These are phyloP conservation scores for Berberis vulgaris DNA, from an alignment of 164 flowering plant genomes.

Conservation along the genomic window DNA sequence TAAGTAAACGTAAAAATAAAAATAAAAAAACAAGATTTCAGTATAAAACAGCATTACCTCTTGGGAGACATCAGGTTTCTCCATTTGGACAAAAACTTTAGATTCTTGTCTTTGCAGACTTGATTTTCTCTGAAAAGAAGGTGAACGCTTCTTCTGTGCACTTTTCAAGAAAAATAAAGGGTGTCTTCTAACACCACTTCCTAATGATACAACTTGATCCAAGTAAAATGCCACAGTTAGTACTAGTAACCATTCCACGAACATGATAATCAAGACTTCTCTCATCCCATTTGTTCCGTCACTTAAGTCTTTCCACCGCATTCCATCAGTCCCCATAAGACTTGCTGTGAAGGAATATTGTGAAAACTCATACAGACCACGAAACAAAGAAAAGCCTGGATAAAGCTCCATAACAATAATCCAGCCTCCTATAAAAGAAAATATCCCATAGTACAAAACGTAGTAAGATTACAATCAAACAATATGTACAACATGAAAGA, in stretches of 20 bases:
- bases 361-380: conserved; percentile 82
- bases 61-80: conserved; percentile 73
- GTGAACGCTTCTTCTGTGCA: conserved; percentile 30
- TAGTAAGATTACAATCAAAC: neutral
- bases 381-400: conserved; percentile 82
- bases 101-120: conserved; percentile 53
- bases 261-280: conserved; percentile 61
- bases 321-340: conserved; percentile 62
- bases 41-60: conserved; percentile 43
- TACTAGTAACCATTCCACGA: conserved; percentile 46
- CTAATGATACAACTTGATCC: conserved; percentile 64
- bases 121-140: conserved; percentile 33
- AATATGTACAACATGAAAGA: neutral
- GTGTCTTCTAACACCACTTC: conserved; percentile 44
- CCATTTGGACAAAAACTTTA: conserved; percentile 61
- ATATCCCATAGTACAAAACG: neutral
- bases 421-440: conserved; percentile 51
- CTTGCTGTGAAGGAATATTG: conserved; percentile 49
- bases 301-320: conserved; percentile 67
- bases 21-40: neutral
- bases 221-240: conserved; percentile 52
- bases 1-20: neutral
- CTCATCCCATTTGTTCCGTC: conserved; percentile 69
- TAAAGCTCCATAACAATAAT: conserved; percentile 64
- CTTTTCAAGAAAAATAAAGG: conserved; percentile 56